These are phyloP conservation scores for Colletotrichum sp. DNA, from an alignment of 2,329 filamentous ascomycete genomes.

Conservation along the genomic window DNA sequence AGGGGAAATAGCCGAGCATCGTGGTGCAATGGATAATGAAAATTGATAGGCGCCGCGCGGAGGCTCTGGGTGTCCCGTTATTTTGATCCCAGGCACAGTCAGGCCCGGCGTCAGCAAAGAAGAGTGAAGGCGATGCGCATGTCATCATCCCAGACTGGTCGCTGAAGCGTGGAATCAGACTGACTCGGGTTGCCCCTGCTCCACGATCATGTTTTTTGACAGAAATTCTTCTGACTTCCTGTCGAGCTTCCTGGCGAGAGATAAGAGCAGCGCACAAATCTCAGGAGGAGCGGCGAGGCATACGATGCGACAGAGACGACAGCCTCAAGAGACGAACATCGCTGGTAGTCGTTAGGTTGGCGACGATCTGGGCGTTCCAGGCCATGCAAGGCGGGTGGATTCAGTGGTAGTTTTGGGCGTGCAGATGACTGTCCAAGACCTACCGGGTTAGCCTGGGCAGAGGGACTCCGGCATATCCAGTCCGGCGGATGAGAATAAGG, in stretches of 20 bases:
- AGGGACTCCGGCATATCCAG: neutral
- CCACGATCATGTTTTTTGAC: neutral
- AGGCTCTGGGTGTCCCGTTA: neutral
- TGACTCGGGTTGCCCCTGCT: conserved; percentile 13
- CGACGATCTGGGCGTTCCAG: conserved; percentile 11
- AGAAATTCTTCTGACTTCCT: conserved; percentile 2
- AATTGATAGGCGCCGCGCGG: neutral
- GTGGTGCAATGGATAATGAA: neutral
- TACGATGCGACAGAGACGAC: neutral
- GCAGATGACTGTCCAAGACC: neutral
- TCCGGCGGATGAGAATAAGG: neutral
- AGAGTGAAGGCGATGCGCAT: neutral
- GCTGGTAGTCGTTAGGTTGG: neutral
- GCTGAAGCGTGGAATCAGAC: neutral
- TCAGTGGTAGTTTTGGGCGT: neutral
- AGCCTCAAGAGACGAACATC: neutral
- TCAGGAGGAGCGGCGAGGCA: neutral
- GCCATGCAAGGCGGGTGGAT: neutral
- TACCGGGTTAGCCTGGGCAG: neutral
- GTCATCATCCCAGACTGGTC: neutral
- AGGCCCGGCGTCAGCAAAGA: neutral
- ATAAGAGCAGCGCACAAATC: neutral
- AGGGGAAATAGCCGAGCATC: neutral
- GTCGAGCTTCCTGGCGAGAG: neutral
- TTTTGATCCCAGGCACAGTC: neutral